Percentiles rank a stretch among this genome's conserved stretches.
Evolutionary conservation across 148 eudicot species (phyloP).

Genomic region (Oxyria digyna): DNA sequence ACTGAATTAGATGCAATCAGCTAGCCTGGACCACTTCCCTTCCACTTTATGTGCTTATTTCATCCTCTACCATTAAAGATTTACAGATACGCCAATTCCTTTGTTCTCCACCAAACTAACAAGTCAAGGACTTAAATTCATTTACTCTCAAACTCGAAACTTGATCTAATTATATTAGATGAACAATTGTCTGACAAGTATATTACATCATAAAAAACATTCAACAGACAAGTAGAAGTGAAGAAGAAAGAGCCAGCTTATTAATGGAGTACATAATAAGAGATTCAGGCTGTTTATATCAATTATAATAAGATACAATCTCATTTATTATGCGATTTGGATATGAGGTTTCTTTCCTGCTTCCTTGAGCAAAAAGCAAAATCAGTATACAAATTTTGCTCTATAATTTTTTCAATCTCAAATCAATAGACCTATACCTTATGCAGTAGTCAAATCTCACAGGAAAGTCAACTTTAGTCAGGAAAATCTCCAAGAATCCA

Average conservation of each 20-base stretch:
- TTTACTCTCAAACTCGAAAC: not conserved
- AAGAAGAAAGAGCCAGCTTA: not conserved
- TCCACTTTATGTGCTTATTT: not conserved
- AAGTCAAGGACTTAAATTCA: not conserved
- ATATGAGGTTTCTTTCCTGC: not conserved
- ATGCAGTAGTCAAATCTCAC: slow-evolving; percentile 77
- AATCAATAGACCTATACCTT: slow-evolving; percentile 30
- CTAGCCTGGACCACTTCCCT: not conserved
- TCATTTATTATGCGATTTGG: not conserved
- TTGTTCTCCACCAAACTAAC: not conserved
- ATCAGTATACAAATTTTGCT: not conserved
- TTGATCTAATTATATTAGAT: not conserved
- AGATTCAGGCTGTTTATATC: not conserved
- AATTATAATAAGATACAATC: not conserved
- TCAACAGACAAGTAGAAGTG: not conserved
- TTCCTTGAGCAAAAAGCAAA: not conserved
- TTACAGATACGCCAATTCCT: not conserved
- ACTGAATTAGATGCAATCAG: not conserved
- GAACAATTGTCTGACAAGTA: not conserved
- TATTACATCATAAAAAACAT: not conserved
- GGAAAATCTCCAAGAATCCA: slow-evolving; percentile 75
- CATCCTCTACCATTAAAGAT: not conserved
- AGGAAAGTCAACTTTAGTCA: slow-evolving; percentile 72
- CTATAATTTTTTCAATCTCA: not conserved
- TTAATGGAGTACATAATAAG: not conserved